Base-by-base conservation (phyloP, 1,139 yeast species). In the Martiniozyma asiatica region DNA sequence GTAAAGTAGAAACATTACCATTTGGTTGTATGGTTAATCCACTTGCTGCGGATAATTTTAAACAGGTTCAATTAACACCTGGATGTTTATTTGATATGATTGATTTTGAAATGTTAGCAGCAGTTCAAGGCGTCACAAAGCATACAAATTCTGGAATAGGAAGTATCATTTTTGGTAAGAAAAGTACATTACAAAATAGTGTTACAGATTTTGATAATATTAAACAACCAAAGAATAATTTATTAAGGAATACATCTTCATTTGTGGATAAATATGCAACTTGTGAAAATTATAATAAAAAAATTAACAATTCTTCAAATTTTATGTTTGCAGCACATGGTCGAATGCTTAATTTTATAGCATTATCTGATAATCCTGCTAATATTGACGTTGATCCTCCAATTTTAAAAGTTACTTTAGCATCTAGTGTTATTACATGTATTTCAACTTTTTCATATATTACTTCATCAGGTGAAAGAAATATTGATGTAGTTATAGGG, bases 1-100 rank as follows among this genome's bases (percentile, higher is more conserved):
- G 48, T 3, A 50, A 48, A 26, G 38, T 50, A 0, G 59, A 55
- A 9, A 60, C 63, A 14, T 43, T 68, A 41, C 73, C 71, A 26
- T 59, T 71, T 20, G 78, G 75, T 0, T 73, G 76, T 26, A 61
- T 61, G 30, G 58, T 70, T 18, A 69, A 68, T 37, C 71, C 77
- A 0, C 51, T 72, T 36, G 41, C 51, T 25, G 65, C 70, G 8
- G 79, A 71, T 43, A 68, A 71, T 1, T 70, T 63, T 43, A 59
- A 60, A 35, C 54, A 58, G 28, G 71, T 69, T 14, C 70, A 63
- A 41, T 48, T 68, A 34, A 69, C 65, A 25, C 76, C 77, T 0
- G 75, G 78, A 0, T 69, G 76, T 41, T 40, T 65, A 19, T 50
- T 64, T 2, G 30, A 33, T 11, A 39, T 48, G 6, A 42, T 47